Percentiles rank a stretch among this genome's conserved stretches.
Conservation (phyloP, 352 stramenopile genomes). For the Chrysophaeum taylorii region DNA sequence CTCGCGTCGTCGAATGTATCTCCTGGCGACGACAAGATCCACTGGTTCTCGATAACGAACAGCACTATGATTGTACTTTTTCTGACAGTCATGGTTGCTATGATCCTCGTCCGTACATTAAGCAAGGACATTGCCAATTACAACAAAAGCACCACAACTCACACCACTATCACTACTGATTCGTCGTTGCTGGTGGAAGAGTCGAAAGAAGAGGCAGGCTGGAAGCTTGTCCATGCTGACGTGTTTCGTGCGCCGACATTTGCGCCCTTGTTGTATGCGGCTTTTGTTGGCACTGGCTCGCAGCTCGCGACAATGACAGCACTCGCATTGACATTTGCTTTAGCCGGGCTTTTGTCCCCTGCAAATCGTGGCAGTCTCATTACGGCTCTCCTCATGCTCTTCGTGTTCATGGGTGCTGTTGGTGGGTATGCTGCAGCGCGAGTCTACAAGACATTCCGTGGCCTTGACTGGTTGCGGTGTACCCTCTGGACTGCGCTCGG, state of each 20-base stretch:
- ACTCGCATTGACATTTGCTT: slow-evolving; percentile 82
- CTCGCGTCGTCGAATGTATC: too few species aligned
- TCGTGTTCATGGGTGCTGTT: slow-evolving; percentile 93
- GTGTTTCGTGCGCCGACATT: slow-evolving; percentile 91
- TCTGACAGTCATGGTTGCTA: slow-evolving; percentile 93
- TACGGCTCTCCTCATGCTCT: slow-evolving; percentile 89
- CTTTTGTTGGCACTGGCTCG: slow-evolving; percentile 84
- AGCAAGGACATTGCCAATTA: slow-evolving; percentile 93
- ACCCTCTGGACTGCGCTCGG: slow-evolving; percentile 86
- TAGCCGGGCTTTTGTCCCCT: slow-evolving; percentile 86
- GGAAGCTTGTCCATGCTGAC: slow-evolving; percentile 59
- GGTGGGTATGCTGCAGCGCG: slow-evolving; percentile 82
- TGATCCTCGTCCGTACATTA: slow-evolving; percentile 96
- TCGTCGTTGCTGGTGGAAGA: not conserved
- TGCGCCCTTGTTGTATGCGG: slow-evolving; percentile 82
- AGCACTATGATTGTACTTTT: slow-evolving; percentile 98
- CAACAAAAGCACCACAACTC: too few species aligned
- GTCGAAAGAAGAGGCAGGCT: slow-evolving; percentile 28
- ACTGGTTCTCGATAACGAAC: slow-evolving; percentile 99
- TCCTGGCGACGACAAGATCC: slow-evolving; percentile 76
- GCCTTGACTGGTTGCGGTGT: slow-evolving; percentile 91
- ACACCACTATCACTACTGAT: too few species aligned
- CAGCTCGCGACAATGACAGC: slow-evolving; percentile 90
- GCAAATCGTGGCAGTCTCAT: slow-evolving; percentile 90
- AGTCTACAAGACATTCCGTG: slow-evolving; percentile 94